Base-by-base conservation (phyloP, 164 flowering plant genomes). In the Aristolochia contorta region DNA sequence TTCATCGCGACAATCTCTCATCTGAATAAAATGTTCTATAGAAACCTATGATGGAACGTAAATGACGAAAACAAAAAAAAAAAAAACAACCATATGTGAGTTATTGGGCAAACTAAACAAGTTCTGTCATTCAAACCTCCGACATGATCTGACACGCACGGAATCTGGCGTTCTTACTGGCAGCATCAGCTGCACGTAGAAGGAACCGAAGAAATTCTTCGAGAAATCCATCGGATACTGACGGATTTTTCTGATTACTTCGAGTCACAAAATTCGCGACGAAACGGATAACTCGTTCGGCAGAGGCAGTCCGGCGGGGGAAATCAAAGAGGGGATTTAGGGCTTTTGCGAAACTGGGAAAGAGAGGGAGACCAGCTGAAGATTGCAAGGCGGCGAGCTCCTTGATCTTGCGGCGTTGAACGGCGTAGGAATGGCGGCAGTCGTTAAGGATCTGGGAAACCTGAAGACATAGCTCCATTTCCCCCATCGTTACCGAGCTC, bases 91-190 rank as follows among this genome's bases (percentile, higher is more conserved):
- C 2, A 10, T 37, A 37, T 37, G 43, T 3, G 43, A 10, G 7
- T 6, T 3, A 37, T 37, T 37, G 7, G 1, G 12, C 12, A 37
- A 10, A 37, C 10, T 37, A 37, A 3, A 37, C 12, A 10, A 3
- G 43, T 37, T 37, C 43, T 37, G 12, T 18, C 22, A 19, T 14
- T 8, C 15, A 16, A 59, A 92, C 98, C 97, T 89, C 97, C 1
- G 98, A 89, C 32, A 87, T 66, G 0, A 93, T 80, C 85, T 93
- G 97, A 70, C 98, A 87, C 9, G 94, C 79, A 21, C 94, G 76
- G 56, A 86, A 82, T 62, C 98, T 73, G 5, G 81, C 85, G 33
- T 84, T 78, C 67, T 75, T 86, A 60, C 72, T 72, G 23, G 85
- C 76, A 1, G 93, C 80, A 1, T 21, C 25, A 18, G 86, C 66